Evolutionary conservation across 129 eudicot species (phyloP).

Genomic region (Tagetes erecta): DNA sequence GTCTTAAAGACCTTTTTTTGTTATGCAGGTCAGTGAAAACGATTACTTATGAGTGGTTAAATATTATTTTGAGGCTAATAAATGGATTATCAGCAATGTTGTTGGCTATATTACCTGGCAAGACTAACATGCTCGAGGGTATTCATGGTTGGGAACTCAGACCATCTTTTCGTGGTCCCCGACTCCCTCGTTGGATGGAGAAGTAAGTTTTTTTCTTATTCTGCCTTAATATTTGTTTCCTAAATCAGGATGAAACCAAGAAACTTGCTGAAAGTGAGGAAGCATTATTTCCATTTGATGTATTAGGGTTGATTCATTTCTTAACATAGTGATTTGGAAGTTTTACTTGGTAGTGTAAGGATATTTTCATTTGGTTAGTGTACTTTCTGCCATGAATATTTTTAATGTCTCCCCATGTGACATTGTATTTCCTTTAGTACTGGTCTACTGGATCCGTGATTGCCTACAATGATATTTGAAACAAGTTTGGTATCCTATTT

Average conservation of each 20-base stretch:
- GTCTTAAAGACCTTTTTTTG: constrained; percentile 9
- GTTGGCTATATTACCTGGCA: constrained; percentile 86
- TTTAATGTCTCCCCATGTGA: background rate
- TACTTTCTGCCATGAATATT: background rate
- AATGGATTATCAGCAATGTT: constrained; percentile 90
- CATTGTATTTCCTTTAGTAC: background rate
- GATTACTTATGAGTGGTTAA: constrained; percentile 74
- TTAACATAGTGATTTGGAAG: background rate
- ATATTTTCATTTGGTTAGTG: constrained; percentile 1
- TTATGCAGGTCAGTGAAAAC: constrained; percentile 89
- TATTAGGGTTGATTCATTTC: background rate
- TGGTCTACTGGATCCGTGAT: background rate
- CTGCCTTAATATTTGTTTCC: background rate
- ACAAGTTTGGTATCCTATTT: background rate
- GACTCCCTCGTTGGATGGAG: constrained; percentile 99
- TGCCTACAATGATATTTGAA: background rate
- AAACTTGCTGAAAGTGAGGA: background rate
- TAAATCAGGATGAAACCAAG: background rate
- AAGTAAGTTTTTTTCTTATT: constrained; percentile 54
- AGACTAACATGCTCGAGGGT: constrained; percentile 89
- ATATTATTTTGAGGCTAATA: constrained; percentile 72
- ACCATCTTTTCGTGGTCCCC: constrained; percentile 94
- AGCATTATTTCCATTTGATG: constrained; percentile 2
- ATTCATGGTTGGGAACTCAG: constrained; percentile 99
- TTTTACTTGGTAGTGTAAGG: background rate